Evolutionary conservation across 495 filamentous ascomycete species (phyloP).

Genomic region (Aspergillus nidulans): DNA sequence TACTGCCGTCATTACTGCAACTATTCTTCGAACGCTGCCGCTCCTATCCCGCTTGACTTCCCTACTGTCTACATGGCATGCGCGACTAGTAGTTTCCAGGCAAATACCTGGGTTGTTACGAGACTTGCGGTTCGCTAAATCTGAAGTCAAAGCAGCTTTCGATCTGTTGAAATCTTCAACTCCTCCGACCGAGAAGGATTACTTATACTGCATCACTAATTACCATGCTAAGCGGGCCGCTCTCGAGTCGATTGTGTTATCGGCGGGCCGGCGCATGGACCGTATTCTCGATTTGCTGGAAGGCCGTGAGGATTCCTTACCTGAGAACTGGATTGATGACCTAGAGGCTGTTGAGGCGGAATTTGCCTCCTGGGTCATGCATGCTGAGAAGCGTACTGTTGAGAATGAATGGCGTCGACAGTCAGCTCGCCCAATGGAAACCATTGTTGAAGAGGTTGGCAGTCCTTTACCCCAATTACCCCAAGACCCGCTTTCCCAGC

Average conservation of each 20-base stretch:
- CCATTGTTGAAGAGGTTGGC: constrained; percentile 23
- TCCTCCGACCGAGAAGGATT: constrained; percentile 13
- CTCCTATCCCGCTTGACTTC: constrained; percentile 67
- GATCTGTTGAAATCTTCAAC: constrained; percentile 45
- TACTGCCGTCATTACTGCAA: constrained; percentile 83
- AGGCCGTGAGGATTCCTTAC: constrained; percentile 74
- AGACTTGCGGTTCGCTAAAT: constrained; percentile 60
- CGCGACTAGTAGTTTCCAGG: constrained; percentile 67
- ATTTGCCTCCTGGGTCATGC: constrained; percentile 74
- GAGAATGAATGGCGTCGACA: constrained; percentile 39
- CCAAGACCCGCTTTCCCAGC: not conserved
- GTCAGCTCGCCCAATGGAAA: constrained; percentile 22
- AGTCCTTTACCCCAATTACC: constrained; percentile 10
- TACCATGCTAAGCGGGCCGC: constrained; percentile 59
- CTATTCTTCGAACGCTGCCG: constrained; percentile 79
- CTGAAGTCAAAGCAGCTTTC: constrained; percentile 60
- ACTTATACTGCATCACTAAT: constrained; percentile 41
- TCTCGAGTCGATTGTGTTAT: constrained; percentile 64
- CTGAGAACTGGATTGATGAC: constrained; percentile 80
- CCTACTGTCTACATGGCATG: constrained; percentile 69
- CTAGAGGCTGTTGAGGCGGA: constrained; percentile 76
- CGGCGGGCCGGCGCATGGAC: constrained; percentile 71
- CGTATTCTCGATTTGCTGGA: constrained; percentile 80
- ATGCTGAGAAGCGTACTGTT: constrained; percentile 42
- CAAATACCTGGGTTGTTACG: constrained; percentile 64